Conservation (phyloP, 2,329 filamentous ascomycete genomes). For the Boeremia exigua region DNA sequence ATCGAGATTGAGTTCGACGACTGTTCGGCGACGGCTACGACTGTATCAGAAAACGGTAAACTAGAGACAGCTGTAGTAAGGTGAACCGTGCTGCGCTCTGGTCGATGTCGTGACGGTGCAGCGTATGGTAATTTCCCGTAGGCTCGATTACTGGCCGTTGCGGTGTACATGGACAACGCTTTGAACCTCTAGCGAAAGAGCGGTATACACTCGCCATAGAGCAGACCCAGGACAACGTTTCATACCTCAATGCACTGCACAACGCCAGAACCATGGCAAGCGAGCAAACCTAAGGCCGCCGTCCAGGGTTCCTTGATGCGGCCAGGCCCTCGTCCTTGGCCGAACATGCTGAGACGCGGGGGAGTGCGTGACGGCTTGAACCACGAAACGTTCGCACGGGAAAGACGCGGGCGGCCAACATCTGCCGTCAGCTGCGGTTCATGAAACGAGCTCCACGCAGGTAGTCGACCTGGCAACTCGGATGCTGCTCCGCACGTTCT, state of each 20-base stretch:
- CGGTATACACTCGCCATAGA: no score
- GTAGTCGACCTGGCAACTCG: conserved; percentile 15
- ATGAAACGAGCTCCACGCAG: conserved; percentile 3
- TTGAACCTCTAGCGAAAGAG: no score
- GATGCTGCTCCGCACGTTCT: conserved; percentile 2
- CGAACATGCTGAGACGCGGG: conserved; percentile 10
- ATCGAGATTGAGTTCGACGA: no score
- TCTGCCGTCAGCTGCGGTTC: conserved; percentile 3
- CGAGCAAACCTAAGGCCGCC: neutral
- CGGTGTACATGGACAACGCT: no score
- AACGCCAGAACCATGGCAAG: neutral
- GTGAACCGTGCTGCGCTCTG: no score
- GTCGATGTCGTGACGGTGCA: no score
- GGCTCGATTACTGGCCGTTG: no score
- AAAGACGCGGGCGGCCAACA: neutral
- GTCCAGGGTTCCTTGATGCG: neutral
- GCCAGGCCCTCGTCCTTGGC: conserved; percentile 3
- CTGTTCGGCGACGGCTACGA: no score
- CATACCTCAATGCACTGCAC: neutral
- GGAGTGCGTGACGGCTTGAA: conserved; percentile 3
- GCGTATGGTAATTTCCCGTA: no score
- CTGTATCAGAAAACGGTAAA: no score
- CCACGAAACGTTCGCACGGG: neutral
- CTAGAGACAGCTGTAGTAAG: no score
- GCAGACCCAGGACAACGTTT: neutral